Percentiles rank a stretch among this genome's conserved stretches.
Evolutionary conservation across 768 basidiomycete genomes (phyloP).

Genomic region (Lactarius akahatsu): DNA sequence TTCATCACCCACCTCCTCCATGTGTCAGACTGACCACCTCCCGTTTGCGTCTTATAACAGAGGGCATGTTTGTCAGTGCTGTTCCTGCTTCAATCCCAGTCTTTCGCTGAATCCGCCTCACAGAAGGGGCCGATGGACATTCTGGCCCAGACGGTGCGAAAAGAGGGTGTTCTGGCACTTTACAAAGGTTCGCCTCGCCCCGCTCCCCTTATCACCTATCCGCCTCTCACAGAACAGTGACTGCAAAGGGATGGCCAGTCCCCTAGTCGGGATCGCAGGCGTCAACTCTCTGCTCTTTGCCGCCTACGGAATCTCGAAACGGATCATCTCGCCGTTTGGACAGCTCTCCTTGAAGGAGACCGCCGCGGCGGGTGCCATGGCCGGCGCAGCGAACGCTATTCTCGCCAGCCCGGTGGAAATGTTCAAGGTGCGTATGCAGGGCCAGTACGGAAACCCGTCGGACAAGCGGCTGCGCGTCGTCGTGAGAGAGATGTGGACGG

Average conservation of each 20-base stretch:
- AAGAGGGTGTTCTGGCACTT: constrained; percentile 88
- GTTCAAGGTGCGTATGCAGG: constrained; percentile 99
- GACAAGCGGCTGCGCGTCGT: constrained; percentile 78
- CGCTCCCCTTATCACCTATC: not conserved
- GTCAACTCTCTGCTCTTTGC: constrained; percentile 96
- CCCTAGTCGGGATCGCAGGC: constrained; percentile 88
- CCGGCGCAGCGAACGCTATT: constrained; percentile 86
- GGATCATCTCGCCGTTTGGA: constrained; percentile 86
- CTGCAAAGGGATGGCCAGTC: constrained; percentile 78
- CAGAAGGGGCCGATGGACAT: constrained; percentile 97
- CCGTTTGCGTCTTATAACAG: constrained; percentile 39
- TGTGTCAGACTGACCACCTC: constrained; percentile 15
- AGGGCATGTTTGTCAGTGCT: constrained; percentile 81
- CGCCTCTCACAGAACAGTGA: not conserved
- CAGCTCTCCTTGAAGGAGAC: constrained; percentile 77
- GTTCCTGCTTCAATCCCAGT: not conserved
- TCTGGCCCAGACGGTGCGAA: constrained; percentile 70
- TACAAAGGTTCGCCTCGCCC: constrained; percentile 72
- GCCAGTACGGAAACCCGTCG: constrained; percentile 78
- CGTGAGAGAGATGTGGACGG: constrained; percentile 76
- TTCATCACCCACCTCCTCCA: constrained; percentile 22
- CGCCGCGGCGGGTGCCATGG: constrained; percentile 86
- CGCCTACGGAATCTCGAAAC: constrained; percentile 78
- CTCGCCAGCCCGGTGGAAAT: constrained; percentile 96
- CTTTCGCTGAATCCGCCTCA: not conserved